phyloP scores from a whole-genome alignment of 495 filamentous ascomycete species.

The Echria macrotheca region DNA sequence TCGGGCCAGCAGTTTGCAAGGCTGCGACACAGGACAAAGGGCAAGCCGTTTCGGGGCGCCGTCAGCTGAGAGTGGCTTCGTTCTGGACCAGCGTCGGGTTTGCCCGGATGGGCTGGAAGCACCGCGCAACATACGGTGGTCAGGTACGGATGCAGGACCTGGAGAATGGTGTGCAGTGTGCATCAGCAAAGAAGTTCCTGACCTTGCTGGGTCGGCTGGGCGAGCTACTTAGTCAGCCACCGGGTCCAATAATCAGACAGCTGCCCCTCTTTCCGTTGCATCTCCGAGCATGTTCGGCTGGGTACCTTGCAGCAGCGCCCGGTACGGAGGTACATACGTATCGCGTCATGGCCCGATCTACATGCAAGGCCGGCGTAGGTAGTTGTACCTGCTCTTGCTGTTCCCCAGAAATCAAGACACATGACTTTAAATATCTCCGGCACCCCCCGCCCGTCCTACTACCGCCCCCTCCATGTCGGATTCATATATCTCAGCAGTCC shows the following conservation, averaged over 20 bases:
- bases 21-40: conserved; percentile 1
- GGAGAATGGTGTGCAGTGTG: conserved; percentile 7
- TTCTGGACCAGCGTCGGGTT: conserved; percentile 2
- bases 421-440: conserved; percentile 15
- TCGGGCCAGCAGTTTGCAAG: not conserved
- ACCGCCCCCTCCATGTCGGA: not conserved
- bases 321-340: conserved; percentile 5
- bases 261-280: conserved; percentile 6
- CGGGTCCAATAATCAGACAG: conserved; percentile 2
- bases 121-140: not conserved
- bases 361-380: conserved; percentile 6
- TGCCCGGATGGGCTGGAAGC: not conserved
- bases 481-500: not conserved
- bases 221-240: conserved; percentile 6
- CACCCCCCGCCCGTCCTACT: not conserved
- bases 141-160: too few species aligned
- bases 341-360: conserved; percentile 13
- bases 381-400: too few species aligned
- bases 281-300: too few species aligned
- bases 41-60: not conserved
- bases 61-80: conserved; percentile 7
- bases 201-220: too few species aligned
- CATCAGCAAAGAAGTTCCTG: too few species aligned
- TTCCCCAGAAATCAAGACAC: conserved; percentile 10
- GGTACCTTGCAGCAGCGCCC: too few species aligned